A percentile compares a stretch with the other conserved stretches of the same genome.
These are phyloP conservation scores for Candolleomyces eurysporus DNA, from an alignment of 768 basidiomycete species.

Conservation along the genomic window DNA sequence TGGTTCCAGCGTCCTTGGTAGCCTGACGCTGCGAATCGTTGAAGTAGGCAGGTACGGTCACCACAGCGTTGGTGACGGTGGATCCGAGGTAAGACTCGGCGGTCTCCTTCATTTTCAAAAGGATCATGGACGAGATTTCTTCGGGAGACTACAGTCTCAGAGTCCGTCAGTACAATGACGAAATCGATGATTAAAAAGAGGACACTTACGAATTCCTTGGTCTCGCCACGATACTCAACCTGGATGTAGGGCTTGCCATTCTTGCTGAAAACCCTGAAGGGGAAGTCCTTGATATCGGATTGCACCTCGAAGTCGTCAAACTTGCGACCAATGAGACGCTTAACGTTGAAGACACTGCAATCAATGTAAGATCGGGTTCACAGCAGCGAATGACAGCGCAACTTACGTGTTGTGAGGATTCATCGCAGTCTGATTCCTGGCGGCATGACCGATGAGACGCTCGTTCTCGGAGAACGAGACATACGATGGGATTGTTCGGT, in stretches of 20 bases:
- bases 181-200: slow-evolving; percentile 11
- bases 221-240: slow-evolving; percentile 91
- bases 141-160: slow-evolving; percentile 85
- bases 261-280: slow-evolving; percentile 87
- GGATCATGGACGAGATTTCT: slow-evolving; percentile 97
- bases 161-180: slow-evolving; percentile 13
- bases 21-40: slow-evolving; percentile 99
- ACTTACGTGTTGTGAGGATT: slow-evolving; percentile 89
- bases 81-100: slow-evolving; percentile 94
- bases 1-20: slow-evolving; percentile 95
- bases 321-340: slow-evolving; percentile 95
- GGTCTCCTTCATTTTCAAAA: slow-evolving; percentile 97
- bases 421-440: slow-evolving; percentile 98
- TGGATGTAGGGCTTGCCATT: slow-evolving; percentile 85
- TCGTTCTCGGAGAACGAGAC: slow-evolving; percentile 94
- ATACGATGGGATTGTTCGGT: slow-evolving; percentile 94
- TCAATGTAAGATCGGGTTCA: slow-evolving; percentile 1
- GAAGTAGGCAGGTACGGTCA: slow-evolving; percentile 97
- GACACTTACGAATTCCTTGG: slow-evolving; percentile 83
- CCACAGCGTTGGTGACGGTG: slow-evolving; percentile 84
- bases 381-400: neutral
- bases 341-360: slow-evolving; percentile 90
- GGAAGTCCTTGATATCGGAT: slow-evolving; percentile 87
- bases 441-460: slow-evolving; percentile 98
- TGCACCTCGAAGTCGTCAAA: slow-evolving; percentile 85